Base-by-base conservation (phyloP, 192 early-diverging fungal species). In the Thoreauomyces humboldtii region DNA sequence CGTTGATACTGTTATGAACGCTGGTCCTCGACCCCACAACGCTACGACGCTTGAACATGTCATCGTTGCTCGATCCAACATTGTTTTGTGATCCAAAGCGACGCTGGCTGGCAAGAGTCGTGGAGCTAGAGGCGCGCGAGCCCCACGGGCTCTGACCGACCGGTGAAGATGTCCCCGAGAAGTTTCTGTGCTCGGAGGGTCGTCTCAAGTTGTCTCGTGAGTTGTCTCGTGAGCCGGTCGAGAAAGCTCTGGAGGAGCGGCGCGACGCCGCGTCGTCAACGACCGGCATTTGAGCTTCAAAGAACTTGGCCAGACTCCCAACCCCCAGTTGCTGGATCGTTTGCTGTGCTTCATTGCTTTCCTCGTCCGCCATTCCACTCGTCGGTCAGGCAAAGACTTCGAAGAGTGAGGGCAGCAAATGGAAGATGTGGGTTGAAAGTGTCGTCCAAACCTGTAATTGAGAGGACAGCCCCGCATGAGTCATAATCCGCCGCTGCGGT, bases 251-350 rank as follows among this genome's bases (percentile, higher is more conserved):
- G 2, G 55, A 57, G 15, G 17, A 19, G 2, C 42, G 59, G 35
- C 21, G 11, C 15, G 12, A 2, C 2, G 14, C 41, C 5, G 43
- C 24, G 19, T 15, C 36, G 9, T 11, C 7, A 7, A 22, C 11
- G 29, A 19, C 29, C 1, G 51, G 52, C 33, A 52, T 42, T 27
- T 60, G 55, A 2, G 65, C 21, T 28, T 71, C 69, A 59, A 71
- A 71, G 15, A 71, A 41, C 46, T 71, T 71, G 24, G 69, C 69
- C 9, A 71, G 29, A 31, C 44, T 63, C 14, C 61, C 61, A 14
- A 71, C 69, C 12, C 69, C 62, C n/a, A n/a, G n/a, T n/a, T n/a
- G n/a, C 33, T 24, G 11, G 47, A 24, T 12, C 47, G 22, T 17
- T 24, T 9, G 47, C n/a, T n/a, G n/a, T n/a, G n/a, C n/a, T 50